Base-by-base conservation (phyloP, 768 basidiomycete species). In the Lactarius quietus region DNA sequence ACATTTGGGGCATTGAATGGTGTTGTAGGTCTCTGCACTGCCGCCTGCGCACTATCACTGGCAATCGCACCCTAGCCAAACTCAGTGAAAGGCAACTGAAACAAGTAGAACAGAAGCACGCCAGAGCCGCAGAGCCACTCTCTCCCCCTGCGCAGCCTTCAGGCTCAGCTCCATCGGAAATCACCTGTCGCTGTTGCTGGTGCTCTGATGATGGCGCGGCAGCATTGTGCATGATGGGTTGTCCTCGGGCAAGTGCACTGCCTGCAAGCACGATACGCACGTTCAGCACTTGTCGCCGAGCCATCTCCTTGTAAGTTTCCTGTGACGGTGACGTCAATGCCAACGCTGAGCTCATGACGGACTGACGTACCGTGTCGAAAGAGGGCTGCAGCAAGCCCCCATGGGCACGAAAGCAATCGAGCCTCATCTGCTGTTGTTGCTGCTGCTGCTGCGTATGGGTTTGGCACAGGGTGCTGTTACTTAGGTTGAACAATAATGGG, bases 401-500 rank as follows among this genome's bases (percentile, higher is more conserved):
- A 63, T 76, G 67, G 18, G 53, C 56, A 61, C 76, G 76, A 28
- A 66, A 45, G 41, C 51, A 57, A 18, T 57, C 33, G n/a, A 54
- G 5, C 55, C 51, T 41, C 28, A 45, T 10, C 4, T 55, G 64
- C n/a, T 51, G 48, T 45, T 64, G 31, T 74, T 72, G 59, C 74
- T 73, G 1, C 69, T 67, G n/a, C 70, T 65, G 8, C 72, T 64
- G 10, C 57, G 48, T 12, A 51, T 51, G 26, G 6, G 14, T 23
- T 28, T 23, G 48, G 2, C 26, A 14, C 26, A 26, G 6, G 2
- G 48, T 61, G 35, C 76, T 75, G 72, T 83, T 82, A 65, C 81
- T 82, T 9, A 88, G 77, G 70, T 85, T 84, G 75, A 89, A 88
- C 0, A 87, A 87, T 31, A 84, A 77, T 26, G 79, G 80, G 2